Evolutionary conservation across 2,329 filamentous ascomycete species (phyloP).

Genomic region (Helotiales sp.): DNA sequence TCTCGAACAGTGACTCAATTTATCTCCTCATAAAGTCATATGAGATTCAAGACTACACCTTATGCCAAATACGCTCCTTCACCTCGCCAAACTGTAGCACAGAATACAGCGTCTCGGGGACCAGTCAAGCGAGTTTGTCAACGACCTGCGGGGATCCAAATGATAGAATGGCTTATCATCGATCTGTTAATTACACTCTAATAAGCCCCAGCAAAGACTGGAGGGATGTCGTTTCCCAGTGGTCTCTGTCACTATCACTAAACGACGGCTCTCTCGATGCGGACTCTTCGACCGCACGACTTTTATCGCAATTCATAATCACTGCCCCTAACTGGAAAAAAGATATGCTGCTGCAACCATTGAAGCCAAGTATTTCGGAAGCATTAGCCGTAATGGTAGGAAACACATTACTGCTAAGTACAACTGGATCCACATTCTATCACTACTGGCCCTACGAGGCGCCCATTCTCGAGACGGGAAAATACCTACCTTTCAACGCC

Average conservation of each 20-base stretch:
- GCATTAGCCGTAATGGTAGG: neutral
- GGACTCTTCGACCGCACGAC: neutral
- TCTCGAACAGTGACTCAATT: constrained; percentile 36
- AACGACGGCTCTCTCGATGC: neutral
- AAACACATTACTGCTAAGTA: neutral
- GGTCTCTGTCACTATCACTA: neutral
- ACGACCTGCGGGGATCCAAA: neutral
- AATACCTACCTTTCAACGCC: neutral
- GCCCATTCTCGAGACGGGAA: neutral
- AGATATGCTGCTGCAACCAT: neutral
- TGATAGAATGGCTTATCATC: neutral
- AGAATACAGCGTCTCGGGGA: constrained; percentile 44
- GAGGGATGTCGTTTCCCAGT: neutral
- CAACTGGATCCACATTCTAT: neutral
- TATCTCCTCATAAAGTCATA: constrained; percentile 62
- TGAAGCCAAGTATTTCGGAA: neutral
- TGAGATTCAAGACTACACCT: constrained; percentile 52
- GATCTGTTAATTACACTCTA: neutral
- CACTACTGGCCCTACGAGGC: neutral
- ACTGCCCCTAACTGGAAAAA: neutral
- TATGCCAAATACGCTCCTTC: constrained; percentile 64
- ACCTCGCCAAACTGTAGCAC: constrained; percentile 67
- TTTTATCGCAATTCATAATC: neutral
- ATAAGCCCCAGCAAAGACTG: neutral
- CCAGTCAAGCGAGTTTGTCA: neutral